phyloP scores from a whole-genome alignment of 306 rosid species.

The Benincasa hispida region DNA sequence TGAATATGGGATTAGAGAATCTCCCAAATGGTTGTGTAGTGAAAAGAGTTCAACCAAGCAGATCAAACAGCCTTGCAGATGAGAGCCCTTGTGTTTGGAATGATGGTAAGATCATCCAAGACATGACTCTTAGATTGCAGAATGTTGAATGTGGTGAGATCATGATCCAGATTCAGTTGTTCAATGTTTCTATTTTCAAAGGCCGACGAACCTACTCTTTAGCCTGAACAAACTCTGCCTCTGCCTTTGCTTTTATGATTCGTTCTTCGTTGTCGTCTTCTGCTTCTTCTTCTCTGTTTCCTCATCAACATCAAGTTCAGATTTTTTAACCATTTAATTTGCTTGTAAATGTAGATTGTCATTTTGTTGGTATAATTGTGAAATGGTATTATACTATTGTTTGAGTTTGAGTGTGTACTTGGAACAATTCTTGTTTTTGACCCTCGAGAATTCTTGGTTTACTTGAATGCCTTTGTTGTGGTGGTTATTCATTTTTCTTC shows the following conservation, averaged over 20 bases:
- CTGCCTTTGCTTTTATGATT: background rate
- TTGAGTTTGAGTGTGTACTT: too few species aligned
- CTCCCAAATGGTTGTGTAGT: constrained; percentile 56
- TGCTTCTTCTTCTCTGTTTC: background rate
- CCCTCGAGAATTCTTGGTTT: background rate
- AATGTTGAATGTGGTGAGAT: constrained; percentile 73
- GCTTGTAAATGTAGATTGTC: background rate
- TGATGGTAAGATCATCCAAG: constrained; percentile 44
- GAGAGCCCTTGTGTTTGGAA: constrained; percentile 65
- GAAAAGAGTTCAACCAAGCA: constrained; percentile 44
- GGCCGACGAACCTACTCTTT: constrained; percentile 9
- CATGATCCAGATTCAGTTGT: constrained; percentile 50
- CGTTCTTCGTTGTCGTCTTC: background rate
- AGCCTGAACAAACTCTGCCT: background rate
- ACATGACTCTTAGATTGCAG: constrained; percentile 52
- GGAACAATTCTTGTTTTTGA: background rate
- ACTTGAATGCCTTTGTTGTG: background rate
- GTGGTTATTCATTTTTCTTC: background rate
- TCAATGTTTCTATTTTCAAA: constrained; percentile 21
- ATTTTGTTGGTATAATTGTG: background rate
- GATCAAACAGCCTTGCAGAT: constrained; percentile 38
- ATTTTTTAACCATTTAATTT: background rate
- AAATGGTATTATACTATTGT: background rate
- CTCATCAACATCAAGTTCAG: background rate
- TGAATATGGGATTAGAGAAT: constrained; percentile 25